phyloP scores from a whole-genome alignment of 2,329 filamentous ascomycete genomes.

The Xylariaceae sp. region DNA sequence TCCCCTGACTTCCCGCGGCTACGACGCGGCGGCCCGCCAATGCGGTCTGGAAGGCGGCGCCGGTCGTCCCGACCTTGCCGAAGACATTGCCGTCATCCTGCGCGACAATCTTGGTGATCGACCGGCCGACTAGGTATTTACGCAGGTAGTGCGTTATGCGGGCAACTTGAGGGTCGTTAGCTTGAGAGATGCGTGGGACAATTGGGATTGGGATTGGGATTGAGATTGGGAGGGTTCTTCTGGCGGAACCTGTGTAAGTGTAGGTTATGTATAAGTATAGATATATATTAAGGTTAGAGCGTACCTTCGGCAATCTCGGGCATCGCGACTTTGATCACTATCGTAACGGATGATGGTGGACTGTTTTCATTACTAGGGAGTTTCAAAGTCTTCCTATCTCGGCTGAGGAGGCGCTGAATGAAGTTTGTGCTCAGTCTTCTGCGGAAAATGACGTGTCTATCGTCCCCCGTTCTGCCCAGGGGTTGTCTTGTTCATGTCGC shows the following conservation, averaged over 20 bases:
- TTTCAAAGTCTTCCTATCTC: background rate
- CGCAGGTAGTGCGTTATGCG: slow-evolving; percentile 81
- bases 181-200: background rate
- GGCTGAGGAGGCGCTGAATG: background rate
- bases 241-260: too few species aligned
- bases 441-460: background rate
- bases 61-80: slow-evolving; percentile 81
- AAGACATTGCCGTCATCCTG: slow-evolving; percentile 81
- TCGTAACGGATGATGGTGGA: background rate
- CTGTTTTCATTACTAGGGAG: background rate
- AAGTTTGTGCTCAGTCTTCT: background rate
- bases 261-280: too few species aligned
- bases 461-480: background rate
- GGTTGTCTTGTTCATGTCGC: background rate
- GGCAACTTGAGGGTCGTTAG: slow-evolving; percentile 51
- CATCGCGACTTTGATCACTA: slow-evolving; percentile 13
- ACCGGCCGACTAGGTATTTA: slow-evolving; percentile 78
- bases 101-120: slow-evolving; percentile 62
- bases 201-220: background rate
- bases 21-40: slow-evolving; percentile 67
- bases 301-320: slow-evolving; percentile 30
- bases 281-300: too few species aligned
- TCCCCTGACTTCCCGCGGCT: slow-evolving; percentile 77
- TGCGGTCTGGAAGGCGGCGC: slow-evolving; percentile 64
- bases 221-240: too few species aligned